These are phyloP conservation scores for Phytophthora sp. DNA, from an alignment of 352 stramenopile genomes.

Conservation along the genomic window DNA sequence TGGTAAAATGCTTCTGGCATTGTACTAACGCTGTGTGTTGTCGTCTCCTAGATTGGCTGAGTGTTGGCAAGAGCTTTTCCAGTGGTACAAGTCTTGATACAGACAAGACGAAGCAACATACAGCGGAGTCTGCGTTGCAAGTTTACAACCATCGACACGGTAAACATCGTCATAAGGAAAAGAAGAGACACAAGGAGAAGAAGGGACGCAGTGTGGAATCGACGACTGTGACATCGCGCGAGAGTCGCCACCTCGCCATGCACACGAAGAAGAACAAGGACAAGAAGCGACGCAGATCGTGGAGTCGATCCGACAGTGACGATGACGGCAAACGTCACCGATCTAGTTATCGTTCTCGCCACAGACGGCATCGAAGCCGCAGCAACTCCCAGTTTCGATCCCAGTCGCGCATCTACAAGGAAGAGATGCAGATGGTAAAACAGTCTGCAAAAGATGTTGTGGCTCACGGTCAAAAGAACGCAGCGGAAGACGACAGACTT, in stretches of 20 bases:
- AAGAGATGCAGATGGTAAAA: conserved; percentile 20
- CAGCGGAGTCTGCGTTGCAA: conserved; percentile 26
- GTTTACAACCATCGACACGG: conserved; percentile 38
- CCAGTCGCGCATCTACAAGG: conserved; percentile 3
- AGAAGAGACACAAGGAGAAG: conserved; percentile 32
- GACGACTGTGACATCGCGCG: conserved; percentile 10
- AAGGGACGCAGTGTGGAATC: conserved; percentile 15
- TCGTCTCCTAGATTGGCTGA: conserved; percentile 54
- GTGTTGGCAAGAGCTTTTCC: conserved; percentile 40
- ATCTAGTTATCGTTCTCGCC: conserved; percentile 15
- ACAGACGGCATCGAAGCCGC: conserved; percentile 3
- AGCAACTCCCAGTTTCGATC: conserved; percentile 25
- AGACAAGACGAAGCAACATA: conserved; percentile 8
- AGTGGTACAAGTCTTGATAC: conserved; percentile 6
- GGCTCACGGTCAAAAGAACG: background rate
- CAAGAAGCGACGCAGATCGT: conserved; percentile 32
- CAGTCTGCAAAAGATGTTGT: conserved; percentile 19
- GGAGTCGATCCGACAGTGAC: conserved; percentile 22
- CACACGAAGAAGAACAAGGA: conserved; percentile 47
- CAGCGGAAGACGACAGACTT: conserved; percentile 37
- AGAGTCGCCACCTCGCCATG: conserved; percentile 31
- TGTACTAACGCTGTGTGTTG: conserved; percentile 2
- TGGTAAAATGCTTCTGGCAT: background rate
- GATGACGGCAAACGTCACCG: background rate
- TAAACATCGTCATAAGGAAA: conserved; percentile 32